Base-by-base conservation (phyloP, 108 stramenopile species). In the Cyclostephanos tholiformis region DNA sequence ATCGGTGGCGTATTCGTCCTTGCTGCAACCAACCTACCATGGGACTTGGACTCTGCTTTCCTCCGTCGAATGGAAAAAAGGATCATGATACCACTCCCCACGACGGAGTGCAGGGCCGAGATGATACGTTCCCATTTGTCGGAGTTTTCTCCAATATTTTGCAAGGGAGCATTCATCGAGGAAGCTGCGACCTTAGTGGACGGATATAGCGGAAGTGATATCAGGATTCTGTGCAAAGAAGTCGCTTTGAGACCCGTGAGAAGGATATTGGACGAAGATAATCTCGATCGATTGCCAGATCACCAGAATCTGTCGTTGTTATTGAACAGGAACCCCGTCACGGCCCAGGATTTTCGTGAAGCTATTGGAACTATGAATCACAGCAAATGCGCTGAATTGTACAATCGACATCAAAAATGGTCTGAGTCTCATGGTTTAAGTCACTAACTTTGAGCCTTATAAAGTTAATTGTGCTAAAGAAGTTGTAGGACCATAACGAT, bases 1-100 rank as follows among this genome's bases (percentile, higher is more conserved):
- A 76, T 51, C 58, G 43, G 48, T 14, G 38, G 85, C 11, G 84
- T 95, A 19, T 76, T 92, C 20, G 89, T 95, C 13, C 66, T 95
- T 23, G 90, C 86, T 26, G 88, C 92, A 23, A 89, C 82, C n/a
- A 95, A 95, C 65, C 67, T 89, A 7, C 94, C 94, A 13, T 89
- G 88, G 91, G 90, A 91, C 58, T 55, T 95, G n/a, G 94, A 95
- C 52, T 27, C 82, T 6, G 94, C 94, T 0, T 72, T 91, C 14
- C 68, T 91, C n/a, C 70, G 94, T 13, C 44, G 94, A 30, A 68
- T 95, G 29, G 87, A 88, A 29, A 90, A 88, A 56, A 82, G 90
- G 25, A 82, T 95, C 0, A 77, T 83, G 35, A 82, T 93, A 27
- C 88, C 86, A 23, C 65, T 95, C 57, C 94, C 94, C 12, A 64